Base-by-base conservation (phyloP, 2,329 filamentous ascomycete genomes). In the Colletotrichum eremochloae region DNA sequence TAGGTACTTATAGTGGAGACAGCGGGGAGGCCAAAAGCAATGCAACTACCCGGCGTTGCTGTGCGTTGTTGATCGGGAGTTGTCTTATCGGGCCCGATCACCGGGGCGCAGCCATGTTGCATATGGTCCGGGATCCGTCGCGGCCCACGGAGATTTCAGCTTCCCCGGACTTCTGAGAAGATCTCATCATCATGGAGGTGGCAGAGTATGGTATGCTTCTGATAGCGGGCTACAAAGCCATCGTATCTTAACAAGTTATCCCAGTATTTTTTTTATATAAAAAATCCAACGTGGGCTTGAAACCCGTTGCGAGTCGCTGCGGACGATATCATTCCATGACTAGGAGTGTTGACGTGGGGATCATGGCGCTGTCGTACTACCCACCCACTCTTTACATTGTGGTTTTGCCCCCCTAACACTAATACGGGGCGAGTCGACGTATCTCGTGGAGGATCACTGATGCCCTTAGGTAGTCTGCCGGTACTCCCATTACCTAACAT, bases 101-200 rank as follows among this genome's bases (percentile, higher is more conserved):
- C 29, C 42, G 60, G 44, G 44, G n/a, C 44, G 14, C 48, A 24
- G 20, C n/a, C 50, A 24, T 24, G 29, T 31, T 56, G 14, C 29
- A 14, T 46, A 12, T n/a, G n/a, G n/a, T n/a, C 8, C 24, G 11
- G 15, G n/a, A 15, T n/a, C 8, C 24, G 11, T 20, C 9, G 31
- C 24, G 53, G 63, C 42, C 63, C 53, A 40, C 18, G 38, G 12
- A 11, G 40, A 24, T 20, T 50, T 33, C n/a, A 66, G 31, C 33
- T 31, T 52, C 63, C 42, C 53, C 53, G 42, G 63, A 58, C n/a
- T 50, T 50, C 31, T 31, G 31, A 58, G 48, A 58, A 56, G n/a
- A 14, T 9, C 29, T 40, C 29, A 9, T 20, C 52, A 36, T 42
- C 29, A 33, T 42, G 31, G 52, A 20, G 15, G 9, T 18, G 50